phyloP scores from a whole-genome alignment of 768 basidiomycete species.

The Russula virescens region DNA sequence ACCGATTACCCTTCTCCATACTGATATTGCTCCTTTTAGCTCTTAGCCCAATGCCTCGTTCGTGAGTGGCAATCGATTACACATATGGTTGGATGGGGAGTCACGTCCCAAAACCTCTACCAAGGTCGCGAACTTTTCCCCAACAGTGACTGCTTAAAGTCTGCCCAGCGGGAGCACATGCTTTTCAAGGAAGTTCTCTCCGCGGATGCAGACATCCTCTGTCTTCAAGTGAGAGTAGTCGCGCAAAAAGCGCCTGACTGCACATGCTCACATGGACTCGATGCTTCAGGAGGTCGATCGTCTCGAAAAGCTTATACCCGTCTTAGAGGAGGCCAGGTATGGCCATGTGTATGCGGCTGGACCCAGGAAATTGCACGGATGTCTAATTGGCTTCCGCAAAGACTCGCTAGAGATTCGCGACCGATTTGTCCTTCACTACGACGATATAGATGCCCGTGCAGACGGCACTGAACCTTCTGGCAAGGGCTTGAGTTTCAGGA shows the following conservation, averaged over 20 bases:
- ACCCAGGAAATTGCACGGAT: constrained; percentile 76
- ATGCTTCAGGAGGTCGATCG: constrained; percentile 78
- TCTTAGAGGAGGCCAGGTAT: constrained; percentile 61
- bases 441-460: constrained; percentile 50
- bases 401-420: constrained; percentile 43
- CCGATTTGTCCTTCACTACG: constrained; percentile 56
- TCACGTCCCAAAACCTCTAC: not conserved
- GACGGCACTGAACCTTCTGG: constrained; percentile 34
- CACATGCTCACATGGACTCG: not conserved
- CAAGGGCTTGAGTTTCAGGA: constrained; percentile 57
- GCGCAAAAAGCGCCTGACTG: not conserved
- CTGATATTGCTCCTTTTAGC: constrained; percentile 34
- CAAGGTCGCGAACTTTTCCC: constrained; percentile 79
- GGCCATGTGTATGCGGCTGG: constrained; percentile 60
- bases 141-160: constrained; percentile 79
- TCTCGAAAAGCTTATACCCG: constrained; percentile 63
- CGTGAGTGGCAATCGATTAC: constrained; percentile 44
- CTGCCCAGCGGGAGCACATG: constrained; percentile 66
- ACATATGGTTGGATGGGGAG: not conserved
- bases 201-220: constrained; percentile 73
- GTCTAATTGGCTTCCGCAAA: constrained; percentile 70
- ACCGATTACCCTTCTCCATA: not conserved
- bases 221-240: constrained; percentile 62
- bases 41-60: constrained; percentile 74
- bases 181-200: constrained; percentile 67